These are phyloP conservation scores for Endoconidiophora laricicola DNA, from an alignment of 2,329 filamentous ascomycete species.

Conservation along the genomic window DNA sequence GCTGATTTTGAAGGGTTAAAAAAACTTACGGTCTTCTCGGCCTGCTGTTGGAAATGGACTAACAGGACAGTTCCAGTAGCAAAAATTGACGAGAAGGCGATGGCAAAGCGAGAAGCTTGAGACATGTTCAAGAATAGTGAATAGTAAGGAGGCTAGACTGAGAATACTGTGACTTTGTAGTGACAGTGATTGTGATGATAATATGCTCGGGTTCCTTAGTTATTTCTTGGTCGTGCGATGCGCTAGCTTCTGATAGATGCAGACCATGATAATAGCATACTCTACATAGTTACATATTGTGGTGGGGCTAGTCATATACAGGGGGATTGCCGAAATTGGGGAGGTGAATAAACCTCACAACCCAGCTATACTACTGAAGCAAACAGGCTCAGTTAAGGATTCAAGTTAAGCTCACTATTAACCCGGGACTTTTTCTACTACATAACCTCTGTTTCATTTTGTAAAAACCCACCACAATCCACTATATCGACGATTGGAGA, in stretches of 20 bases:
- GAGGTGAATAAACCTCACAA: constrained; percentile 3
- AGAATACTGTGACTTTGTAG: too few species aligned
- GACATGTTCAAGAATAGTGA: constrained; percentile 46
- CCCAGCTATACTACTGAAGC: too few species aligned
- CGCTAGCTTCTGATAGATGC: background rate
- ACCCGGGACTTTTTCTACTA: too few species aligned
- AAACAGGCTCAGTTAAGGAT: too few species aligned
- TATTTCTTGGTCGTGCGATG: background rate
- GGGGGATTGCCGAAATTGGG: background rate
- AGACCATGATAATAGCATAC: background rate
- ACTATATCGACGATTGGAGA: too few species aligned
- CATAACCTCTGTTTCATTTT: too few species aligned
- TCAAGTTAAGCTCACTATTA: too few species aligned
- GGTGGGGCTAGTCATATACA: background rate
- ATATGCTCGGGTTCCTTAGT: background rate
- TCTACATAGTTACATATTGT: background rate
- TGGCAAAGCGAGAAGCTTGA: constrained; percentile 70
- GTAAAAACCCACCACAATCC: too few species aligned
- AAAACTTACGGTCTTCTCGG: constrained; percentile 58
- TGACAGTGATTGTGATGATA: background rate
- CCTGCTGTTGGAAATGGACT: constrained; percentile 78
- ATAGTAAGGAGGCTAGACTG: too few species aligned
- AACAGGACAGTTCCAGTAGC: constrained; percentile 62
- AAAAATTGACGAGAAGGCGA: constrained; percentile 60
- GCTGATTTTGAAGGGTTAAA: background rate